A percentile compares a stretch with the other conserved stretches of the same genome.
phyloP scores from a whole-genome alignment of 192 early-diverging fungal genomes.

The Backusella westeae region DNA sequence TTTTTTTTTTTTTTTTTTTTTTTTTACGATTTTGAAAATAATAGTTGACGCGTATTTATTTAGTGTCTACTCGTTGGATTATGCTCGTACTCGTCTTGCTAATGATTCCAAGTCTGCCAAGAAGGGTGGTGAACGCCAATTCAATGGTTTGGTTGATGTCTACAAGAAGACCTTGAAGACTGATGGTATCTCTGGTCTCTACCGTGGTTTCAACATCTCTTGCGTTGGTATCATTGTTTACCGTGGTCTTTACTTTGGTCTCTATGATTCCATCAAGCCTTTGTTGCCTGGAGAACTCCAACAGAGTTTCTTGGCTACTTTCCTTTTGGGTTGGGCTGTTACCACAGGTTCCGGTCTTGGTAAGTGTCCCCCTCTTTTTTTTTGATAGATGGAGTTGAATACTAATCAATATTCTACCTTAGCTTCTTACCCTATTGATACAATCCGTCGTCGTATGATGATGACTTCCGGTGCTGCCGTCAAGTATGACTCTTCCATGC shows the following conservation, averaged over 20 bases:
- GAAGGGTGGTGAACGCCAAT: constrained; percentile 82
- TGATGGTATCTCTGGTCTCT: constrained; percentile 93
- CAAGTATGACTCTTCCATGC: constrained; percentile 82
- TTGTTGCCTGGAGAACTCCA: constrained; percentile 30
- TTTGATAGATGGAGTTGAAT: background rate
- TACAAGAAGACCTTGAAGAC: constrained; percentile 78
- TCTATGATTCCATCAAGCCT: constrained; percentile 68
- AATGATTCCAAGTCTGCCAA: constrained; percentile 77
- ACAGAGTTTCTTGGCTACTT: constrained; percentile 40
- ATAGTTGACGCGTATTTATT: constrained; percentile 4
- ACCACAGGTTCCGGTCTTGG: constrained; percentile 81
- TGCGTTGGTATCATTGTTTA: constrained; percentile 88
- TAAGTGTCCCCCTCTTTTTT: constrained; percentile 8
- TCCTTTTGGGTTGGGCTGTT: constrained; percentile 60
- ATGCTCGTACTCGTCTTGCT: constrained; percentile 96
- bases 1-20: background rate
- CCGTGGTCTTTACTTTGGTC: constrained; percentile 80
- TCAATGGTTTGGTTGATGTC: constrained; percentile 83
- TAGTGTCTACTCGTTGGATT: constrained; percentile 96
- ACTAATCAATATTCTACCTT: background rate
- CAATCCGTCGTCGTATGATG: constrained; percentile 97
- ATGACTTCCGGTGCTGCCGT: constrained; percentile 88
- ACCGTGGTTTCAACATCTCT: constrained; percentile 93
- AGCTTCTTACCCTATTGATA: constrained; percentile 97
- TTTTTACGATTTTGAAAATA: background rate